Base-by-base conservation (phyloP, 2,329 filamentous ascomycete species). In the Phoma herbarum region DNA sequence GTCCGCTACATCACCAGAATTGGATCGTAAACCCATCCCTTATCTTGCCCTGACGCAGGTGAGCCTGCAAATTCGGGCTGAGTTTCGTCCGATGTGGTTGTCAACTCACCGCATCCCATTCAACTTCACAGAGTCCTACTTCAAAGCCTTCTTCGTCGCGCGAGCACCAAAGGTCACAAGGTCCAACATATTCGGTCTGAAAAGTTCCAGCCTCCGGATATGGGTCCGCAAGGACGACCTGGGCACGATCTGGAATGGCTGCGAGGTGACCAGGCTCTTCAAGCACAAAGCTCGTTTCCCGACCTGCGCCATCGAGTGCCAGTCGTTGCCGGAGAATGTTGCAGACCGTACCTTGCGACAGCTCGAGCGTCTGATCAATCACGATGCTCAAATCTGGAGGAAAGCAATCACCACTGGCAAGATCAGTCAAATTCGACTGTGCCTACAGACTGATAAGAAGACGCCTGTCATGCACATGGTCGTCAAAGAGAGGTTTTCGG, bases 11-110 rank as follows among this genome's bases (percentile, higher is more conserved):
- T 3, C 14, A 26, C 7, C 29, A 37, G 29, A 2, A 3, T 1
- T 29, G 12, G 16, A 20, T 20, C 43, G 20, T 4, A 54, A 33
- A 14, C 26, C 53, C 1, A 57, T 72, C 12, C 69, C 70, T 4
- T 69, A 62, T 49, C 58, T 70, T 7, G 59, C 54, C 14, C 35
- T 71, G 2, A 69, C 66, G 1, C 71, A 75, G 39, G 56, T 56
- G 0, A 72, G 67, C 39, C 22, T 49, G 9, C 50, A 57, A 10
- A 65, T 74, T 9, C 67, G 71, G n/a, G 56, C 54, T 4, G 71
- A 73, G 16, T 74, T 75, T 25, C 68, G 67, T 18, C 60, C 62
- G 2, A 57, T 60, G 22, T 75, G 71, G 69, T 52, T 73, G n/a
- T 57, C 63, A 0, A 60, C 53, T 0, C 64, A 72, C 39, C 51